These are phyloP conservation scores for Adansonia grandidieri DNA, from an alignment of 441 rosid species.

Conservation along the genomic window DNA sequence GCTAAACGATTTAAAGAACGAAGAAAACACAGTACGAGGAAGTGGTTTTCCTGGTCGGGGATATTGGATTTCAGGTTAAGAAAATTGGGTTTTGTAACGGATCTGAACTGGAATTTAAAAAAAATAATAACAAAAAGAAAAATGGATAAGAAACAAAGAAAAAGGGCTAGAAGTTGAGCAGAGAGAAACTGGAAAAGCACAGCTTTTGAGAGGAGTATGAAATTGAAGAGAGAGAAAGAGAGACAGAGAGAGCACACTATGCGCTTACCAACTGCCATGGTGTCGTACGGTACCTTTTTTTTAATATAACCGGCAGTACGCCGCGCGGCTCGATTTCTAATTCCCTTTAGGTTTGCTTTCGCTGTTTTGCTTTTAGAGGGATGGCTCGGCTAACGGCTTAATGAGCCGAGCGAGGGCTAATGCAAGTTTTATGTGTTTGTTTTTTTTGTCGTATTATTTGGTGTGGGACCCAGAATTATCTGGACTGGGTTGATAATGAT, in stretches of 20 bases:
- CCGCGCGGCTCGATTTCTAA: background rate
- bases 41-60: background rate
- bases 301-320: constrained; percentile 22
- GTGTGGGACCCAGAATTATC: background rate
- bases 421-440: background rate
- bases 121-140: background rate
- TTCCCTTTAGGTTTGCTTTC: too few relatives aligned
- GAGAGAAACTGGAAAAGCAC: background rate
- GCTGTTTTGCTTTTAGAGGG: too few relatives aligned
- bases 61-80: background rate
- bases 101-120: constrained; percentile 19
- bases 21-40: background rate
- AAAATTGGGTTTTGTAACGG: constrained; percentile 18
- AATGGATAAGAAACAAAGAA: background rate
- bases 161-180: constrained; percentile 11
- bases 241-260: constrained; percentile 44
- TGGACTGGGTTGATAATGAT: background rate
- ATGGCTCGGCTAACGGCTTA: constrained; percentile 7
- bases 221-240: background rate
- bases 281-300: constrained; percentile 42
- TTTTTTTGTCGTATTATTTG: background rate
- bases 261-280: constrained; percentile 75
- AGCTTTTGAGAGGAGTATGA: constrained; percentile 17
- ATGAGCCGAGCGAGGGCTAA: background rate
- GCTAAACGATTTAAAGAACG: constrained; percentile 14